A percentile compares a stretch with the other conserved stretches of the same genome.
phyloP scores from a whole-genome alignment of 352 stramenopile species.

The Hyaloperonospora arabidopsidis region DNA sequence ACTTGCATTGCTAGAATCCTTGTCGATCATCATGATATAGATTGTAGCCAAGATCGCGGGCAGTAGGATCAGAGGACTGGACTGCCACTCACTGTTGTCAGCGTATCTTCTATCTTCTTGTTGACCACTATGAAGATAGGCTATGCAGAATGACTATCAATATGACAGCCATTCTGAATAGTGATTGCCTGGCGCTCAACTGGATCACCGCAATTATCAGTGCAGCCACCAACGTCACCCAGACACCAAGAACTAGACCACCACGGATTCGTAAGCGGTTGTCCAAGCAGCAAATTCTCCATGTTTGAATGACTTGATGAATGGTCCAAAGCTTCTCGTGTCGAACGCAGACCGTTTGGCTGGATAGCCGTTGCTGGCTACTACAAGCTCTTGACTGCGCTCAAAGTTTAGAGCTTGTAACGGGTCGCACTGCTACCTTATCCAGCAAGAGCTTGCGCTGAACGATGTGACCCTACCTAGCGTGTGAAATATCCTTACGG shows the following conservation, averaged over 20 bases:
- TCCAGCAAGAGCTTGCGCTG: constrained; percentile 75
- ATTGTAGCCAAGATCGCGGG: constrained; percentile 75
- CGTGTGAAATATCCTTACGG: neutral
- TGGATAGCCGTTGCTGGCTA: constrained; percentile 48
- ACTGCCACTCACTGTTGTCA: constrained; percentile 59
- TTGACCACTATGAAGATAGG: constrained; percentile 56
- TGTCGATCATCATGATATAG: constrained; percentile 89
- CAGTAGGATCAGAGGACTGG: constrained; percentile 74
- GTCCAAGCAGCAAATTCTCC: constrained; percentile 40
- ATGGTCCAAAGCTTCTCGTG: constrained; percentile 33
- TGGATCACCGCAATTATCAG: constrained; percentile 15
- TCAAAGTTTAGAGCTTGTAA: no score
- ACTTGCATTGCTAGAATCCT: constrained; percentile 21
- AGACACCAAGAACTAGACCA: constrained; percentile 27
- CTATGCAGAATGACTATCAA: constrained; percentile 76
- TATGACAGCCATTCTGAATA: constrained; percentile 35
- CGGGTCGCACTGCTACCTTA: constrained; percentile 69
- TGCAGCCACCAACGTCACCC: constrained; percentile 19
- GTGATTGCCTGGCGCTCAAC: constrained; percentile 49
- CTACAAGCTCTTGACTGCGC: constrained; percentile 69
- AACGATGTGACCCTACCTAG: neutral
- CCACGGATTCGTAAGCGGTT: constrained; percentile 14
- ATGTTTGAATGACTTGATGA: constrained; percentile 59
- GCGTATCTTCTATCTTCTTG: constrained; percentile 80
- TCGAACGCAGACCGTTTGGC: constrained; percentile 38